phyloP scores from a whole-genome alignment of 2,329 filamentous ascomycete species.

The Penicillium corylophilum region DNA sequence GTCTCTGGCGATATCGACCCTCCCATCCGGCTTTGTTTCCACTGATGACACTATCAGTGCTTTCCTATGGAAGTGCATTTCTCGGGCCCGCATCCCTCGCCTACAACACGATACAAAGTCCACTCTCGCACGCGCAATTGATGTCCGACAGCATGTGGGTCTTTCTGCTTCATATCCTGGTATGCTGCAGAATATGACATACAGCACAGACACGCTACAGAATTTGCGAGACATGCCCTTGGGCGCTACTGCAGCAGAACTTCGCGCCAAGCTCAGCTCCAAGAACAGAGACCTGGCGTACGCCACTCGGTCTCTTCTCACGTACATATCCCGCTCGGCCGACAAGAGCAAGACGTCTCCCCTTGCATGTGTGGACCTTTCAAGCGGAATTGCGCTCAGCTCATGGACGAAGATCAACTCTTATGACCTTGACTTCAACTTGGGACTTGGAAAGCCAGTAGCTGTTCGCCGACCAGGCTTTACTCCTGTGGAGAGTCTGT shows the following conservation, averaged over 20 bases:
- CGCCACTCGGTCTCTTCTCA: conserved; percentile 45
- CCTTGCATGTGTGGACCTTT: conserved; percentile 32
- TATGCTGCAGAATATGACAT: conserved; percentile 49
- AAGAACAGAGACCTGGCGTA: conserved; percentile 25
- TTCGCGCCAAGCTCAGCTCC: conserved; percentile 43
- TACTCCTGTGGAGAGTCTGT: conserved; percentile 46
- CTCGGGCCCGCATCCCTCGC: conserved; percentile 42
- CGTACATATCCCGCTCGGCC: conserved; percentile 31
- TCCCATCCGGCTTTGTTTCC: conserved; percentile 42
- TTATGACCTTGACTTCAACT: conserved; percentile 46
- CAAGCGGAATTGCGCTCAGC: conserved; percentile 52
- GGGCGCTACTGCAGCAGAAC: conserved; percentile 36
- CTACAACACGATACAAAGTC: conserved; percentile 25
- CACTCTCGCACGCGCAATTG: conserved; percentile 50
- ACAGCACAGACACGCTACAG: conserved; percentile 33
- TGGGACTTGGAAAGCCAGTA: conserved; percentile 50
- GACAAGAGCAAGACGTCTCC: conserved; percentile 37
- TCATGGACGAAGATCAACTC: conserved; percentile 54
- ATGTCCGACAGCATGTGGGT: conserved; percentile 46
- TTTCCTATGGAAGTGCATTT: conserved; percentile 51
- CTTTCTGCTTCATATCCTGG: conserved; percentile 49
- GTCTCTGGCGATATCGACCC: conserved; percentile 12
- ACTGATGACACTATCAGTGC: conserved; percentile 56
- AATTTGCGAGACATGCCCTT: conserved; percentile 31
- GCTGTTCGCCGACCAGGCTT: conserved; percentile 52